Base-by-base conservation (phyloP, 441 rosid genomes). In the Isatis lusitanica region DNA sequence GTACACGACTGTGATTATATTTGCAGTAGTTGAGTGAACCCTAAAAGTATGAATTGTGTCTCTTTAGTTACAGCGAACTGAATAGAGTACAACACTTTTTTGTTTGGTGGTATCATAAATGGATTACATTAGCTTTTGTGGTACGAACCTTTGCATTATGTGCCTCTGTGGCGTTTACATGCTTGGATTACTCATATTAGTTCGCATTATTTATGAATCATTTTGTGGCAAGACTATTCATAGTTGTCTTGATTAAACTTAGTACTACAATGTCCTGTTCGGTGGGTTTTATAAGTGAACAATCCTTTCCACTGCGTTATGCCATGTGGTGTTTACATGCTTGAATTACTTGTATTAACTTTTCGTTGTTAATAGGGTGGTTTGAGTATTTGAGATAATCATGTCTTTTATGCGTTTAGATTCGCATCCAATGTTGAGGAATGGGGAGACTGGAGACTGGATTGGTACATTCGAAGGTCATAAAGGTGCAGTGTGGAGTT, bases 371-470 rank as follows among this genome's bases (percentile, higher is more conserved):
- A 5, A 1, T n/a, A 6, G 0, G 13, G 28, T 47, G 56, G 31
- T 51, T 38, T 35, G 36, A 26, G 16, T 50, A 9, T 53, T 0
- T 69, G 65, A 44, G 50, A 35, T 43, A 15, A 11, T 28, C 8
- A 16, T 53, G 68, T 33, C 1, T 58, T 26, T 65, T 46, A 40
- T 58, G 67, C 6, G 35, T n/a, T 36, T 80, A 94, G 98, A 94
- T 85, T 90, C 96, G 16, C 87, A 78, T 80, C 97, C 97, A n/a
- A 92, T 94, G 98, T 74, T 94, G 82, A 90, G 97, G 75, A 92
- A 94, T 77, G 98, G 97, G 26, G 98, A 92, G 81, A 94, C 91
- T 63, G 98, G 97, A 62, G 98, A 94, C 69, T 94, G 98, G 98
- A 88, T 94, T 79, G 97, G 98, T 43, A 94, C 98, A 8, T 92